Evolutionary conservation across 495 filamentous ascomycete species (phyloP), one percentile per base, ranked within the genome.

Genomic region (Xylaria scruposa): DNA sequence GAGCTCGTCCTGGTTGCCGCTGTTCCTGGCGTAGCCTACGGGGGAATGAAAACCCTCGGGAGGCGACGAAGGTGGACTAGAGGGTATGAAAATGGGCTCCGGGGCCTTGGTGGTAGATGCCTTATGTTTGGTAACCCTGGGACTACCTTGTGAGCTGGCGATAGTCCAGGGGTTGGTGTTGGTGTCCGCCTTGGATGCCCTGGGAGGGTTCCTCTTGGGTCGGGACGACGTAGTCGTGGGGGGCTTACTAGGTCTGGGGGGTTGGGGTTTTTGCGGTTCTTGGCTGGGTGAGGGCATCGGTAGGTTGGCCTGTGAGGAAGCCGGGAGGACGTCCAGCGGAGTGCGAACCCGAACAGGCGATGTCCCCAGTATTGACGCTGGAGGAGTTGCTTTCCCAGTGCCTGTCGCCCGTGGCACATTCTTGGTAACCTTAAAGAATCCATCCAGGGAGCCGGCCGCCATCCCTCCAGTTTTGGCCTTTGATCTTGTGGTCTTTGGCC

Each of bases 81-180:
- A 85, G 38, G 80, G 78, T 75, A 85, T 81, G 70, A 79, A 38
- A 72, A 86, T 84, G 19, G 84, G 73, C 51, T 82, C 76, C 44
- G 74, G 33, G 56, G 65, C 69, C 53, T 75, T 44, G 67, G 74
- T 53, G 53, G 74, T 65, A 54, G 70, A 46, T 65, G 64, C 4
- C 3, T 63, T 29, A 44, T 67, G 1, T 62, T 64, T 72, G 72
- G 74, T 77, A 67, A 72, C 67, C 68, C 74, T 83, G 54, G 78
- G 73, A 73, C 72, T 82, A 71, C 26, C 68, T 68, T 81, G 80
- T 79, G 80, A 84, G 78, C 79, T 73, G 24, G 84, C 78, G 44
- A 84, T 74, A 21, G 80, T 83, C 85, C 85, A 86, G 12, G 84
- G 81, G 64, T 83, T 84, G 60, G 77, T 68, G 7, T 33, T 76